These are phyloP conservation scores for Rubia peregrina DNA, from an alignment of 305 asterid genomes.

Conservation along the genomic window DNA sequence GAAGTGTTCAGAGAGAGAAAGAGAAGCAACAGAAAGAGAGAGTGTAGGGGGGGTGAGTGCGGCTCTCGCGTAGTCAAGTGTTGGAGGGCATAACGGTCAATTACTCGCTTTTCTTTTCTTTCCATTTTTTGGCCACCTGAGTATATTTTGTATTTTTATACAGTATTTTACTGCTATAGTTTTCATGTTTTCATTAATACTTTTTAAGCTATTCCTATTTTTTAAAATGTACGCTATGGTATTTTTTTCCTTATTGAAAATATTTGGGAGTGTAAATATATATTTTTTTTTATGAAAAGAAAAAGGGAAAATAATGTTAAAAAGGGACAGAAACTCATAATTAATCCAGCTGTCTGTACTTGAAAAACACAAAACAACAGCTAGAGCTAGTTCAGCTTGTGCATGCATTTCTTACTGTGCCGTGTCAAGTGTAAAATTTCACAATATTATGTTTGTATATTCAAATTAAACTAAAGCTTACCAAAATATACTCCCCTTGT, in stretches of 20 bases:
- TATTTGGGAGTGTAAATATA: too few relatives aligned
- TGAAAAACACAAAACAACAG: background rate
- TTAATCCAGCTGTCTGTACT: conserved; percentile 2
- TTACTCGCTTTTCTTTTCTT: background rate
- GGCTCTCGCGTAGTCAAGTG: background rate
- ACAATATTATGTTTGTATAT: too few relatives aligned
- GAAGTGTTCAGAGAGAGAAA: conserved; percentile 9
- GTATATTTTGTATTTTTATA: background rate
- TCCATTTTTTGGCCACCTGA: background rate
- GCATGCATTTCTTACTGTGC: background rate
- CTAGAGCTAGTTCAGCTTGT: background rate
- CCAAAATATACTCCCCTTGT: too few relatives aligned
- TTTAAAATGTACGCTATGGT: too few relatives aligned
- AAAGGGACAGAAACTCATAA: conserved; percentile 12
- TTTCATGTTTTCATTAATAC: too few relatives aligned
- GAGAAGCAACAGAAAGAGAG: conserved; percentile 14
- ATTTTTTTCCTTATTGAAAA: too few relatives aligned
- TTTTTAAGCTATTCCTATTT: too few relatives aligned
- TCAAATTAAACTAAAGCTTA: too few relatives aligned
- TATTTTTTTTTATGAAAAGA: background rate
- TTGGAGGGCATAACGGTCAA: background rate
- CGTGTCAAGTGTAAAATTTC: background rate
- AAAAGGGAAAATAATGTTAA: background rate
- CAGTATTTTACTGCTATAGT: too few relatives aligned
- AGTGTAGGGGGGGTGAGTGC: conserved; percentile 3